Evolutionary conservation across 140 eudicot genomes (phyloP).

Genomic region (Erigeron philadelphicus): DNA sequence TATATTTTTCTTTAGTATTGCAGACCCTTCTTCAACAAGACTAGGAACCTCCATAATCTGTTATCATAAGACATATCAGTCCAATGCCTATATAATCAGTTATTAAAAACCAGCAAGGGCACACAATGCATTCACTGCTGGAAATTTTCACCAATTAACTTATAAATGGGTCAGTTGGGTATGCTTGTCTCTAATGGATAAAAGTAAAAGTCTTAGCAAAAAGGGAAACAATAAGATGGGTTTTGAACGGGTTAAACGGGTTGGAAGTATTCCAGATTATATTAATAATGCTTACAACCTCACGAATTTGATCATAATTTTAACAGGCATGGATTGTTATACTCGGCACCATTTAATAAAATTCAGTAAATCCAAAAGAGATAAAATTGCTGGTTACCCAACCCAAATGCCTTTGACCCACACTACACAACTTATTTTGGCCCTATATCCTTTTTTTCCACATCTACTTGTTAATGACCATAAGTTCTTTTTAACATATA

Average conservation of each 20-base stretch:
- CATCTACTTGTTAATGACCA: not conserved
- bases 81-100: not conserved
- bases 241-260: not conserved
- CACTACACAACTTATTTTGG: not conserved
- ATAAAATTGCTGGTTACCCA: not conserved
- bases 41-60: slow-evolving; percentile 49
- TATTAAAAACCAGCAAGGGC: not conserved
- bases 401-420: not conserved
- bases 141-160: not conserved
- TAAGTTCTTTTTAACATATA: not conserved
- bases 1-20: slow-evolving; percentile 47
- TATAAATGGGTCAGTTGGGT: too few relatives aligned
- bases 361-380: not conserved
- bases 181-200: too few relatives aligned
- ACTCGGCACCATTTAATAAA: not conserved
- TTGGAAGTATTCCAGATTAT: not conserved
- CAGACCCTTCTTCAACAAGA: slow-evolving; percentile 44
- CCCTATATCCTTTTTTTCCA: not conserved
- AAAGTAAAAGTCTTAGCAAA: not conserved
- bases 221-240: too few relatives aligned
- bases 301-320: not conserved
- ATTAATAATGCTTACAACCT: not conserved
- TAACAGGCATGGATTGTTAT: not conserved
- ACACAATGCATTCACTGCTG: not conserved
- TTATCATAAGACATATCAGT: not conserved